Evolutionary conservation across 2,329 filamentous ascomycete genomes (phyloP), one percentile per base, ranked within the genome.

Genomic region (Fusarium paranaense): DNA sequence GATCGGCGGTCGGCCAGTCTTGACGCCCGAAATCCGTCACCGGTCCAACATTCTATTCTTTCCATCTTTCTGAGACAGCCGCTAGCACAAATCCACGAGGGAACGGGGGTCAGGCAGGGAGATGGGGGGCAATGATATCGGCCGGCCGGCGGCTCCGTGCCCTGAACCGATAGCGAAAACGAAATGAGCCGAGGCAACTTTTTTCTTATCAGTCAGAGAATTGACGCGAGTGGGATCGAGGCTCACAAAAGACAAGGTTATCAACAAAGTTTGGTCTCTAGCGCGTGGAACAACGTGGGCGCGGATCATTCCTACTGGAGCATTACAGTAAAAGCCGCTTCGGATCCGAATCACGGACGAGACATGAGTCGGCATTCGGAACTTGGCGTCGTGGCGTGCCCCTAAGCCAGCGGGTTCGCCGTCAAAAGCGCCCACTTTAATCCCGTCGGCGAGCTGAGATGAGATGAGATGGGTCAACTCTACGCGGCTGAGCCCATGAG

Each of bases 1-100:
- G 50, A 40, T 59, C 67, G 66, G 71, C 58, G 33, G 59, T 47
- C 52, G 63, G 69, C 35, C 27, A 11, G 38, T 25, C n/a, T 25
- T 47, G 59, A 57, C 66, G 58, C 45, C 64, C 72, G 67, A 78
- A 77, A 60, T 59, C 64, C 74, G 70, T 45, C 4, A 50, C 20
- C 32, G 59, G 32, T 35, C 56, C 37, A 64, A 42, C 59, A 30
- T 20, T 25, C 25, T 14, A 37, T 37, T 37, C 35, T 60, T 33
- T 47, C 20, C 18, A 40, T 47, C 65, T 27, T 40, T 30, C 42
- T 63, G 32, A 47, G 60, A 45, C 38, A 45, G 16, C 50, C 54
- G 38, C 52, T 45, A 38, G 40, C 38, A 63, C n/a, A 25, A 56
- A 54, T n/a, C 20, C 27, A 35, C 42, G 18, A 35, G 33, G 20